These are phyloP conservation scores for Pugionium dolabratum DNA, from an alignment of 345 rosid genomes.

Conservation along the genomic window DNA sequence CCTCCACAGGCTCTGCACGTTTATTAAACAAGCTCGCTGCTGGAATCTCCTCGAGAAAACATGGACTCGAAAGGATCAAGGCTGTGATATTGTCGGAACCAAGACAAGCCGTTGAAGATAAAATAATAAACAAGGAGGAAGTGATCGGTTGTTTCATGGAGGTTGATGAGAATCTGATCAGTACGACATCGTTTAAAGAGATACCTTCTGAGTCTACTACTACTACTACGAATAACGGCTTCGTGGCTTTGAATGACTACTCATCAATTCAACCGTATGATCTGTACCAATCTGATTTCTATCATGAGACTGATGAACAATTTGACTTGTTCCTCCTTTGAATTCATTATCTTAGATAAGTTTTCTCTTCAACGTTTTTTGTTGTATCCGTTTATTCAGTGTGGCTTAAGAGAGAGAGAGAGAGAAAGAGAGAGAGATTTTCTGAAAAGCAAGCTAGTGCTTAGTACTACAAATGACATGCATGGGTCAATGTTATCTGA, in stretches of 20 bases:
- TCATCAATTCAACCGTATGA: constrained; percentile 1
- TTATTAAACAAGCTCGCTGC: constrained; percentile 40
- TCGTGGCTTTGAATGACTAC: constrained; percentile 15
- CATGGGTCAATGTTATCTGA: constrained; percentile 13
- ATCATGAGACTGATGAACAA: constrained; percentile 18
- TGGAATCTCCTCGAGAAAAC: constrained; percentile 14
- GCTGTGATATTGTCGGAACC: constrained; percentile 27
- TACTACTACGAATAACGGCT: neutral
- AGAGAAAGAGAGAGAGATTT: constrained; percentile 6
- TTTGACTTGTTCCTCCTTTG: constrained; percentile 21
- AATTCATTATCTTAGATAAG: constrained; percentile 1
- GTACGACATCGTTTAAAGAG: constrained; percentile 4
- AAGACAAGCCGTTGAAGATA: constrained; percentile 18
- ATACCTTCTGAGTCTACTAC: constrained; percentile 9
- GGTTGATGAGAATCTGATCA: constrained; percentile 20
- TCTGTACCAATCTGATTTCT: constrained; percentile 14
- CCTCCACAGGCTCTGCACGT: constrained; percentile 20
- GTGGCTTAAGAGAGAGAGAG: neutral
- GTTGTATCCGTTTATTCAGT: neutral
- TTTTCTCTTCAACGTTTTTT: neutral
- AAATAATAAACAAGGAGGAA: neutral
- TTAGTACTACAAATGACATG: constrained; percentile 25
- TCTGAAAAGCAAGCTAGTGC: constrained; percentile 5
- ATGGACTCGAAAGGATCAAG: constrained; percentile 30
- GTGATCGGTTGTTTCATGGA: constrained; percentile 32